phyloP scores from a whole-genome alignment of 257 asterid species.

The Fraxinus americana region DNA sequence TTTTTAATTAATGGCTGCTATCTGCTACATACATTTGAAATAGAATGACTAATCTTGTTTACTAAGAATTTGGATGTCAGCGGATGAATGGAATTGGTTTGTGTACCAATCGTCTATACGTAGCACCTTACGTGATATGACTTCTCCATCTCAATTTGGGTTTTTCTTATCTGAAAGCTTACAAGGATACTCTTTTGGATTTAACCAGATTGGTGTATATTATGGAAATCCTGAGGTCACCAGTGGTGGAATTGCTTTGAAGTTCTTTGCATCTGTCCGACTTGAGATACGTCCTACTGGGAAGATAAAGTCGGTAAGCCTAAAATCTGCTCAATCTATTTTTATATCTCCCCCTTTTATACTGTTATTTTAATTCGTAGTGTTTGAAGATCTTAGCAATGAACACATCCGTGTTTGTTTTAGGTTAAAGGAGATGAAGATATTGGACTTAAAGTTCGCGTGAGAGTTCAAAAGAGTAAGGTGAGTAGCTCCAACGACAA shows the following conservation, averaged over 20 bases:
- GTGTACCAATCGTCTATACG: not conserved
- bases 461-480: slow-evolving; percentile 99
- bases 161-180: slow-evolving; percentile 18
- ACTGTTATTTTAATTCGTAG: slow-evolving; percentile 8
- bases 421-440: slow-evolving; percentile 96
- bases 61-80: slow-evolving; percentile 1
- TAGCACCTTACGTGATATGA: not conserved
- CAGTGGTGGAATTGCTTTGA: slow-evolving; percentile 97
- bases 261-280: slow-evolving; percentile 96
- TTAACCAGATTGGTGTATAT: slow-evolving; percentile 88
- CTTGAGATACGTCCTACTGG: slow-evolving; percentile 97
- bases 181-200: slow-evolving; percentile 22
- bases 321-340: slow-evolving; percentile 16
- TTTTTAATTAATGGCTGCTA: not conserved
- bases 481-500: slow-evolving; percentile 32
- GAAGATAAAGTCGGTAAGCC: slow-evolving; percentile 94
- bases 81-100: slow-evolving; percentile 4
- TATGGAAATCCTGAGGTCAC: slow-evolving; percentile 99
- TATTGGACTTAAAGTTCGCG: slow-evolving; percentile 91
- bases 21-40: slow-evolving; percentile 14
- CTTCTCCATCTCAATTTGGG: slow-evolving; percentile 11
- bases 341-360: not conserved
- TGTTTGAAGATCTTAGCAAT: slow-evolving; percentile 8
- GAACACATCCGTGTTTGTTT: slow-evolving; percentile 24
- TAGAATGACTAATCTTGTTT: slow-evolving; percentile 15